These are phyloP conservation scores for Hyphopichia burtonii DNA, from an alignment of 1,139 yeast species.

Conservation along the genomic window DNA sequence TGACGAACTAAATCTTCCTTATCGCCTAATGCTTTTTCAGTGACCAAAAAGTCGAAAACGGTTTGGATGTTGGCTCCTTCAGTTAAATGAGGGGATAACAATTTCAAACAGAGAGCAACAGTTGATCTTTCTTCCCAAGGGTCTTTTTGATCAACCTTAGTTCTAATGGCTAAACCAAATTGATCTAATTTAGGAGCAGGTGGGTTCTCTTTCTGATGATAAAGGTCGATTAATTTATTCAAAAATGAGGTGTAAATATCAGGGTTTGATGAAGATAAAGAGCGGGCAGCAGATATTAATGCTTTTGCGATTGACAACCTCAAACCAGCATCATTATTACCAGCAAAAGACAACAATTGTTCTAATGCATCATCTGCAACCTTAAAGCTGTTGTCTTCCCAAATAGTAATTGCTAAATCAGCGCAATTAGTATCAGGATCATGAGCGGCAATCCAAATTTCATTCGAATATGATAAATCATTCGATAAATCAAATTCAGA, in stretches of 20 bases:
- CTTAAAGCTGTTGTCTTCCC: constrained; percentile 71
- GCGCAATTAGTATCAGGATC: constrained; percentile 67
- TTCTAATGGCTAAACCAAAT: constrained; percentile 72
- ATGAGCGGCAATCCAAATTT: constrained; percentile 76
- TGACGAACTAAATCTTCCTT: constrained; percentile 69
- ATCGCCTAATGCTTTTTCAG: constrained; percentile 70
- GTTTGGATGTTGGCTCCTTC: constrained; percentile 38
- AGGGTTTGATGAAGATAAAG: constrained; percentile 19
- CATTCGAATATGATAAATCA: constrained; percentile 53
- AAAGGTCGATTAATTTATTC: constrained; percentile 50
- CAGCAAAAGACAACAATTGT: constrained; percentile 51
- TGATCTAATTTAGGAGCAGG: constrained; percentile 75
- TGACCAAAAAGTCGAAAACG: constrained; percentile 59
- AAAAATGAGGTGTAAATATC: constrained; percentile 36
- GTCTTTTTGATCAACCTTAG: constrained; percentile 61
- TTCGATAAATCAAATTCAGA: constrained; percentile 79
- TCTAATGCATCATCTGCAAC: constrained; percentile 44
- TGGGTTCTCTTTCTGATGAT: constrained; percentile 63
- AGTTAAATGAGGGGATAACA: constrained; percentile 51
- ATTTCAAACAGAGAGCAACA: constrained; percentile 64
- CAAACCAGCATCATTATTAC: constrained; percentile 57
- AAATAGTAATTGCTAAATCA: constrained; percentile 73
- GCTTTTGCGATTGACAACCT: constrained; percentile 68
- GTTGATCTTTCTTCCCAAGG: constrained; percentile 87
- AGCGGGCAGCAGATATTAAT: constrained; percentile 46